A percentile compares a stretch with the other conserved stretches of the same genome.
Evolutionary conservation across 371 early-diverging fungal species (phyloP).

Genomic region (Batrachochytrium dendrobatidis): DNA sequence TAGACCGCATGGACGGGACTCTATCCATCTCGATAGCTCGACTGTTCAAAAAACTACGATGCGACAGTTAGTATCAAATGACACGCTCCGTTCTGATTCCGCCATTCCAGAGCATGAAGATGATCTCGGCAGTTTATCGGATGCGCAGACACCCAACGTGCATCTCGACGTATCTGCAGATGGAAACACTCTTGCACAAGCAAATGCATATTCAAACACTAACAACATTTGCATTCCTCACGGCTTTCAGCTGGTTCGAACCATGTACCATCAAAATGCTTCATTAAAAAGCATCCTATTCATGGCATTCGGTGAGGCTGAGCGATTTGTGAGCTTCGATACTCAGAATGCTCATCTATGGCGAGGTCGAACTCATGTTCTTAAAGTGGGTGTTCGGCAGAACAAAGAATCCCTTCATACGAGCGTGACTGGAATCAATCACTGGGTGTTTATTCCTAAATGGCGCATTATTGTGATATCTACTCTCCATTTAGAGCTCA

Average conservation of each 20-base stretch:
- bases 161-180: no score
- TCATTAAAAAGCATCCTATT: conserved; percentile 3
- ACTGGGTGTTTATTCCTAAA: conserved; percentile 31
- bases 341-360: conserved; percentile 9
- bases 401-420: conserved; percentile 1
- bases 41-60: no score
- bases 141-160: no score
- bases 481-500: conserved; percentile 34
- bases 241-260: conserved; percentile 13
- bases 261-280: conserved; percentile 8
- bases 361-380: conserved; percentile 7
- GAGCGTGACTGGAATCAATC: conserved; percentile 23
- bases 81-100: no score
- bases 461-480: conserved; percentile 31
- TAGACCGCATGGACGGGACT: no score
- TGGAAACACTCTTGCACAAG: no score
- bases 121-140: no score
- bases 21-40: no score
- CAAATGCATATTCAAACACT: no score
- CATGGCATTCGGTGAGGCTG: conserved; percentile 7
- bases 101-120: no score
- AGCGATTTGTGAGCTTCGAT: conserved; percentile 16
- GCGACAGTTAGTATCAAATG: no score
- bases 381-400: conserved; percentile 1
- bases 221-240: conserved; percentile 13